Evolutionary conservation across 192 early-diverging fungal genomes (phyloP), one percentile per base, ranked within the genome.

Genomic region (Funneliformis mosseae): DNA sequence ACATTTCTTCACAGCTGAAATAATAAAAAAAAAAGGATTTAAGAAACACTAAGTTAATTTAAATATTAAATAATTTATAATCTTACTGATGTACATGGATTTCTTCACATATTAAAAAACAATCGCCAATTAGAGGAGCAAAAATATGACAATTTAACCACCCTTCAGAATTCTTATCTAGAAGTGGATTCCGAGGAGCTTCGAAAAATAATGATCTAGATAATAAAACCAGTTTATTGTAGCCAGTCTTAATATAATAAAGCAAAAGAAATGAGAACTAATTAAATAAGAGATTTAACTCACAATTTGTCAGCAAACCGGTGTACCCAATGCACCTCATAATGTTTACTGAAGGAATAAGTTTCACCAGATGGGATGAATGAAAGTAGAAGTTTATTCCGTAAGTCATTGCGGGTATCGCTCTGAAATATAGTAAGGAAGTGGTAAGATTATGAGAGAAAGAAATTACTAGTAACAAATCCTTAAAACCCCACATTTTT

Each of bases 261-360:
- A 28, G 23, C 28, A 28, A 67, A 28, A 67, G 64, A 67, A 67
- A 67, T 33, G 27, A 38, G 64, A 67, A 67, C 61, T 64, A 77
- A 63, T 63, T 42, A 77, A 23, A n/a, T 43, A 46, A 46, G 45
- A 46, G 45, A 46, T 46, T 46, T 46, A 46, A 77, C 60, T 43
- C 61, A 42, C 75, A 77, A 45, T 77, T 77, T 77, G 41, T 77
- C 75, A 77, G 75, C 75, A 77, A 77, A 77, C 5, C 38, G 75
- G 16, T 77, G 61, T 23, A 63, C 75, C 75, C 61, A 77, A 64
- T 77, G 27, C n/a, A 64, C 8, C 62, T 62, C 75, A 64, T 77
- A 77, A 33, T 77, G 75, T 77, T 77, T 63, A 33, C 41, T 64
- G n/a, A 74, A 77, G 14, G 60, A 77, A 77, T 77, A 77, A 21